These are phyloP conservation scores for Salvia hispanica DNA, from an alignment of 257 asterid genomes.

Conservation along the genomic window DNA sequence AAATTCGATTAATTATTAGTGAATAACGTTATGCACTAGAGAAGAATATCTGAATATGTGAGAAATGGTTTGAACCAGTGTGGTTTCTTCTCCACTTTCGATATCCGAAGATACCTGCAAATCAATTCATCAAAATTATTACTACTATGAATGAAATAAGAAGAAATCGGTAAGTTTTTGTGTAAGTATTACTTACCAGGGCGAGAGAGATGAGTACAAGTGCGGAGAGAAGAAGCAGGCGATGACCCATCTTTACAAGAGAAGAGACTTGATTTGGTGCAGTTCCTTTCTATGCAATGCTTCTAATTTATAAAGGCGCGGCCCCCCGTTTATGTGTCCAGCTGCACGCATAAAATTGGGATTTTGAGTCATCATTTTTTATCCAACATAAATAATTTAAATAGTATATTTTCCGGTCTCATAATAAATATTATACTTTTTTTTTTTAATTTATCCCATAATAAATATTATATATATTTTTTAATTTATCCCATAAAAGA, in stretches of 20 bases:
- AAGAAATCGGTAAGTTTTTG: neutral
- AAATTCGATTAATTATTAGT: neutral
- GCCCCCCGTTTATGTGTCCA: neutral
- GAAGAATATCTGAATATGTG: no score
- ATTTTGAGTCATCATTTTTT: no score
- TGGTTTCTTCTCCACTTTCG: slow-evolving; percentile 39
- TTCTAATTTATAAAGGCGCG: neutral
- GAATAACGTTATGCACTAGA: no score
- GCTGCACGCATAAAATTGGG: no score
- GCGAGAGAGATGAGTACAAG: slow-evolving; percentile 47
- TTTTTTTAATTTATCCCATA: no score
- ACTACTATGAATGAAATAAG: neutral
- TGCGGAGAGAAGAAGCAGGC: slow-evolving; percentile 43
- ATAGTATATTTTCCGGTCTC: no score
- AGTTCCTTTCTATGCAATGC: neutral
- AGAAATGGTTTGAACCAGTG: slow-evolving; percentile 32
- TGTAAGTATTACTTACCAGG: slow-evolving; percentile 36
- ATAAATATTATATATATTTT: no score
- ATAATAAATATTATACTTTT: no score
- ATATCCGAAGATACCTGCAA: slow-evolving; percentile 61
- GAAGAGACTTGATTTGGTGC: neutral
- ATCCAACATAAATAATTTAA: no score
- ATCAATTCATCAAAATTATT: no score
- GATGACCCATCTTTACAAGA: slow-evolving; percentile 34
- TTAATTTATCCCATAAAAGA: no score